phyloP scores from a whole-genome alignment of 179 eudicot species.

The Spergularia azorica region DNA sequence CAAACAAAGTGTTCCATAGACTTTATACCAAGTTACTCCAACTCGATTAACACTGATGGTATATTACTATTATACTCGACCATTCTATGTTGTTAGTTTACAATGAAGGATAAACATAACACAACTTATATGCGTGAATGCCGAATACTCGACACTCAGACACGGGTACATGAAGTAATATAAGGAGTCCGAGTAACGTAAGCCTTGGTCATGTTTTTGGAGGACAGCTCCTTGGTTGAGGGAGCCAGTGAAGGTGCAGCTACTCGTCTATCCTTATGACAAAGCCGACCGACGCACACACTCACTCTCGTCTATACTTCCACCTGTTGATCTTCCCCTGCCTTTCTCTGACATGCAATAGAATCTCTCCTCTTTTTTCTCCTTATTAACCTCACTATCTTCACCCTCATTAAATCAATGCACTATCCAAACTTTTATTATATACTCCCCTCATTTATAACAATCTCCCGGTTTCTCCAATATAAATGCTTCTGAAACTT shows the following conservation, averaged over 20 bases:
- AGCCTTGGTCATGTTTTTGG: not conserved
- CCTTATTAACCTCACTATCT: not conserved
- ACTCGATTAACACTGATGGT: too few relatives aligned
- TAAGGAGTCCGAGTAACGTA: not conserved
- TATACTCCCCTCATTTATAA: not conserved
- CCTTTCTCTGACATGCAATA: conserved; percentile 23
- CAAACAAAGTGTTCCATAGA: too few relatives aligned
- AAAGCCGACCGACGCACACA: conserved; percentile 19
- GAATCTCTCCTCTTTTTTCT: conserved; percentile 3
- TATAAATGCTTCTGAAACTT: conserved; percentile 17
- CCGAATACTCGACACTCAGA: too few relatives aligned
- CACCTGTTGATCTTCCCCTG: conserved; percentile 1
- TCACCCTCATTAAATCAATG: too few relatives aligned
- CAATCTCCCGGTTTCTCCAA: not conserved
- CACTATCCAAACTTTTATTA: not conserved
- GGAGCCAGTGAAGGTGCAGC: conserved; percentile 30
- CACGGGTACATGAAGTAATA: too few relatives aligned
- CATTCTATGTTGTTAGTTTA: too few relatives aligned
- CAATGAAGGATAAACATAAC: too few relatives aligned
- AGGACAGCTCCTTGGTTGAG: conserved; percentile 4
- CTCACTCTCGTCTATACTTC: not conserved
- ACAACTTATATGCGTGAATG: too few relatives aligned
- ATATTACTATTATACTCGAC: too few relatives aligned
- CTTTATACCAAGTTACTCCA: too few relatives aligned
- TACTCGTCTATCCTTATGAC: conserved; percentile 25